These are phyloP conservation scores for Yarrowia sp. DNA, from an alignment of 805 yeast species.

Conservation along the genomic window DNA sequence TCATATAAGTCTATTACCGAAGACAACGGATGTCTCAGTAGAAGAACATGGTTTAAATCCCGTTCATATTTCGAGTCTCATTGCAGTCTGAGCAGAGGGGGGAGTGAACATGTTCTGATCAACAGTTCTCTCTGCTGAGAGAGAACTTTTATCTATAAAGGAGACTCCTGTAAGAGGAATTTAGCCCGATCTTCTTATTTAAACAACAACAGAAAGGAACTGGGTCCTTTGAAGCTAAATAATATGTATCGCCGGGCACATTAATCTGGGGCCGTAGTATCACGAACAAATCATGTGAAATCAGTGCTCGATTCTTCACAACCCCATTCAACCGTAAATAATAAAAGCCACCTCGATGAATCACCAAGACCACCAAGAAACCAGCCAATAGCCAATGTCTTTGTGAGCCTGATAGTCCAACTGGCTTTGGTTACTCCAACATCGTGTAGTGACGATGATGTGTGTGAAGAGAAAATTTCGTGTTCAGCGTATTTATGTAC, in stretches of 20 bases:
- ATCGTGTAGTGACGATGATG: background rate
- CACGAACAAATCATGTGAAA: constrained; percentile 24
- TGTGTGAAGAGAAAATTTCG: background rate
- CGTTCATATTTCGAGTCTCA: no score
- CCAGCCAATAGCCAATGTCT: background rate
- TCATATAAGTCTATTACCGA: no score
- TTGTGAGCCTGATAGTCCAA: background rate
- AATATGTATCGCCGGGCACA: constrained; percentile 33
- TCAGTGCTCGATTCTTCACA: constrained; percentile 9
- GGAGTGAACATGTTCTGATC: background rate
- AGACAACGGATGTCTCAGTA: no score
- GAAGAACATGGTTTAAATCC: no score
- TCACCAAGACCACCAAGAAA: background rate
- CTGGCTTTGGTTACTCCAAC: background rate
- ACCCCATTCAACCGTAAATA: background rate
- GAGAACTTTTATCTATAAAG: no score
- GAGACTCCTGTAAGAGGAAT: background rate
- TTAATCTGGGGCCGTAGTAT: constrained; percentile 32
- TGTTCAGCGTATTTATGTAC: background rate
- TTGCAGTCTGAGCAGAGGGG: background rate
- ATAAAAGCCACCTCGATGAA: background rate
- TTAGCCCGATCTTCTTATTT: constrained; percentile 33
- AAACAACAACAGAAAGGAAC: constrained; percentile 29
- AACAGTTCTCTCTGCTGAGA: no score
- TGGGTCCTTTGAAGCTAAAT: constrained; percentile 27